Percentiles rank a stretch among this genome's conserved stretches.
Evolutionary conservation across 139 green algal species (phyloP).

Genomic region (Chlorella sp.): DNA sequence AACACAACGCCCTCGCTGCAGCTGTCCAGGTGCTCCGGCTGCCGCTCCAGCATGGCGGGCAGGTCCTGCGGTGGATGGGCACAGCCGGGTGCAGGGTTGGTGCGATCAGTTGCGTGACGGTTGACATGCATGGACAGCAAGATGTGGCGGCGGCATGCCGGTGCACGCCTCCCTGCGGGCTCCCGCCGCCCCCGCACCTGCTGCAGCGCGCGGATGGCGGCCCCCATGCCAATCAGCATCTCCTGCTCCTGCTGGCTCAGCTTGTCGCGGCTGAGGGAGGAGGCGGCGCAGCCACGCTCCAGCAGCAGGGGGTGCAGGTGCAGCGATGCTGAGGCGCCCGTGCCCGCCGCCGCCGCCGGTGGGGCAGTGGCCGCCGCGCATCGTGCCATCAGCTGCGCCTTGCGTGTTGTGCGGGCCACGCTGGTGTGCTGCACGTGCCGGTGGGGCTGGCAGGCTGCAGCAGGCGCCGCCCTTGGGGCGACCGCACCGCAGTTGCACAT

Average conservation of each 20-base stretch:
- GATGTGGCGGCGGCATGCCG: not conserved
- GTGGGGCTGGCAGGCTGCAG: too few relatives aligned
- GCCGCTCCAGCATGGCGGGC: slow-evolving; percentile 11
- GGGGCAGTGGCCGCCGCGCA: not conserved
- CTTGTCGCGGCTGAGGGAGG: slow-evolving; percentile 12
- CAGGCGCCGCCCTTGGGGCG: too few relatives aligned
- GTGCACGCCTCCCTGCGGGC: too few relatives aligned
- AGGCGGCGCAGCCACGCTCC: slow-evolving; percentile 1
- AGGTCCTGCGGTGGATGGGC: slow-evolving; percentile 10
- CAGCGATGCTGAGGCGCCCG: not conserved
- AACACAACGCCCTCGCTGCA: slow-evolving; percentile 2
- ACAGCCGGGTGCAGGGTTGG: too few relatives aligned
- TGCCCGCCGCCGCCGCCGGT: not conserved
- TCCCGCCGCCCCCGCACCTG: not conserved
- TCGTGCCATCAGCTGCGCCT: not conserved
- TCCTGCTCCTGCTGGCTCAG: slow-evolving; percentile 4
- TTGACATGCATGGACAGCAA: not conserved
- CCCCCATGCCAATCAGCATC: not conserved
- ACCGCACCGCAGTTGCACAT: too few relatives aligned
- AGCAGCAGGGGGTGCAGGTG: not conserved
- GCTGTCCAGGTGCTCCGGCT: not conserved
- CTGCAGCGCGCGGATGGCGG: slow-evolving; percentile 10
- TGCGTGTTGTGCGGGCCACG: not conserved
- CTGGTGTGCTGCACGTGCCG: too few relatives aligned
- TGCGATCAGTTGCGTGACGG: not conserved